phyloP scores from a whole-genome alignment of 192 early-diverging fungal genomes.

The Gamsiella multidivaricata region DNA sequence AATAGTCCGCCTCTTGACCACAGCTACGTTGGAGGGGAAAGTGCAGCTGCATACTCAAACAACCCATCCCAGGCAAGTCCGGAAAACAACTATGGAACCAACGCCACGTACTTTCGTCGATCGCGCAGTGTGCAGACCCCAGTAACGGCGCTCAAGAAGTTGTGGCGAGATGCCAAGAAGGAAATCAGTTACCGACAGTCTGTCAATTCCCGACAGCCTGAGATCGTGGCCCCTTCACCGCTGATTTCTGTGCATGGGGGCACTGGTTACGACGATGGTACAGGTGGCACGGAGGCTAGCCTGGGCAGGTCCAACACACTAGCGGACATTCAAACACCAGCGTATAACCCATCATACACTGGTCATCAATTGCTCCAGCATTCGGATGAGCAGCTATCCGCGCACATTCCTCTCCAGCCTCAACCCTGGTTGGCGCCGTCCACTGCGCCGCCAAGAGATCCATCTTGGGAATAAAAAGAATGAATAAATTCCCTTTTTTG shows the following conservation, averaged over 20 bases:
- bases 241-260: neutral
- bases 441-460: slow-evolving; percentile 1
- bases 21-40: neutral
- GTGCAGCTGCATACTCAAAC: neutral
- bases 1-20: neutral
- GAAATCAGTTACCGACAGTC: neutral
- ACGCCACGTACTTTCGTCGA: slow-evolving; percentile 22
- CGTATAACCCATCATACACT: slow-evolving; percentile 3
- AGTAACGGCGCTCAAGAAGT: slow-evolving; percentile 16
- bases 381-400: neutral
- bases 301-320: slow-evolving; percentile 22
- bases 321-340: neutral
- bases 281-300: too few species aligned
- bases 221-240: slow-evolving; percentile 31
- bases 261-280: neutral
- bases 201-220: neutral
- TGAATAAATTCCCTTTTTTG: slow-evolving; percentile 25
- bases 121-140: slow-evolving; percentile 27
- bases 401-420: neutral
- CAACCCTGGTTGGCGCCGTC: neutral
- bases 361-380: neutral
- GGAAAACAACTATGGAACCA: slow-evolving; percentile 30
- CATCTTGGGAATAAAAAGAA: neutral
- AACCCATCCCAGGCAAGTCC: neutral
- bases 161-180: slow-evolving; percentile 31